These are phyloP conservation scores for Colletotrichum incanum DNA, from an alignment of 2,329 filamentous ascomycete genomes.

Conservation along the genomic window DNA sequence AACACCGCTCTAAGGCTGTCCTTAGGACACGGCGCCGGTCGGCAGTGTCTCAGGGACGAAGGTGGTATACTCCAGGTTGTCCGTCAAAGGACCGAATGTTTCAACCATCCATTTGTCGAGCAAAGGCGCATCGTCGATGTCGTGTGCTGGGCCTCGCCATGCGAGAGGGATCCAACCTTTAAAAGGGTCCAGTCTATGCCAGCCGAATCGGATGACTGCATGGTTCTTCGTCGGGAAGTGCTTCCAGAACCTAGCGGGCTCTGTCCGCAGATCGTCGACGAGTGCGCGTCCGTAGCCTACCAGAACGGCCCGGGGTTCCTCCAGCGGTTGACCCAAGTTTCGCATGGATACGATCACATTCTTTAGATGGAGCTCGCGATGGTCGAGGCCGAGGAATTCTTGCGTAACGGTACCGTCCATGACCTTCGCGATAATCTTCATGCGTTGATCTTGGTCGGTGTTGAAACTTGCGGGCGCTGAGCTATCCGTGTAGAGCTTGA, in stretches of 20 bases:
- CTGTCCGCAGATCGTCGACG: not conserved
- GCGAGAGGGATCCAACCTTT: not conserved
- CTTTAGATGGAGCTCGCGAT: not conserved
- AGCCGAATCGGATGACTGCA: constrained; percentile 1
- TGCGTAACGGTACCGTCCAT: constrained; percentile 8
- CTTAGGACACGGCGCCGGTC: not conserved
- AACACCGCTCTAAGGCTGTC: not conserved
- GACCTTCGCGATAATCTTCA: constrained; percentile 7
- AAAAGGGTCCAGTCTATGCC: not conserved
- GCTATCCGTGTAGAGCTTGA: not conserved
- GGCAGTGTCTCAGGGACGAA: not conserved
- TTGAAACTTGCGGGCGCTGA: not conserved
- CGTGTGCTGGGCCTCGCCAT: not conserved
- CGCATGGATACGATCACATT: constrained; percentile 10
- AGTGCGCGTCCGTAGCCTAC: not conserved
- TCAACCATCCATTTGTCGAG: not conserved
- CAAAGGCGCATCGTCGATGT: not conserved
- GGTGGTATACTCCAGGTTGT: not conserved
- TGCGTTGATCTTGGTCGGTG: not conserved
- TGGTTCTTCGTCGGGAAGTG: not conserved
- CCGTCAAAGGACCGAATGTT: not conserved
- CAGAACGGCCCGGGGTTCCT: constrained; percentile 13
- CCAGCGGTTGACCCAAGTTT: not conserved
- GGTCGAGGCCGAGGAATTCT: constrained; percentile 6
- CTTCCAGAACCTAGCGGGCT: not conserved